These are phyloP conservation scores for Tuber microsphaerosporum DNA, from an alignment of 495 filamentous ascomycete species.

Conservation along the genomic window DNA sequence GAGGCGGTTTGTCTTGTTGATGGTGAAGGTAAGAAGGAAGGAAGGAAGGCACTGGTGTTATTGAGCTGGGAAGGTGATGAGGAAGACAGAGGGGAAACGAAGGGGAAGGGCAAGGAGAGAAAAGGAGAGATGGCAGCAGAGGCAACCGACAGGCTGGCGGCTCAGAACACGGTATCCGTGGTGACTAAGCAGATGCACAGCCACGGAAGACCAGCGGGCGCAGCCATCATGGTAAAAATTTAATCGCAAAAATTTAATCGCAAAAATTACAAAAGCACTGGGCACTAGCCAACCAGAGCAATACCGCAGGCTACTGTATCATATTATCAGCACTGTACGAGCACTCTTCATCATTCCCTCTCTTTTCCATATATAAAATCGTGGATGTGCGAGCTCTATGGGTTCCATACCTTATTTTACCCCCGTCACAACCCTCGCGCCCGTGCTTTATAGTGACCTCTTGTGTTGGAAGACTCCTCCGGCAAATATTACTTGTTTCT, in stretches of 20 bases:
- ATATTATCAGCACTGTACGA: neutral
- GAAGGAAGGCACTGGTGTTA: slow-evolving; percentile 9
- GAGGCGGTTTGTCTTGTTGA: slow-evolving; percentile 14
- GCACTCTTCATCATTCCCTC: neutral
- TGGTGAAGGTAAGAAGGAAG: slow-evolving; percentile 18
- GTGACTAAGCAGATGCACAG: neutral
- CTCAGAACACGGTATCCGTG: slow-evolving; percentile 14
- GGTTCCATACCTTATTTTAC: neutral
- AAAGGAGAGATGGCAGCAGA: slow-evolving; percentile 36
- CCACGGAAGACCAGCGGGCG: neutral
- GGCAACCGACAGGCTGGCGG: slow-evolving; percentile 19
- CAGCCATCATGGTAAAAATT: neutral
- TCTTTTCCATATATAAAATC: neutral
- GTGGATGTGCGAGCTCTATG: neutral
- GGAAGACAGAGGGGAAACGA: slow-evolving; percentile 39
- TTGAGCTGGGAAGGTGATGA: slow-evolving; percentile 19
- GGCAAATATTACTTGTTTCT: too few species aligned
- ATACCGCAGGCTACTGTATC: neutral
- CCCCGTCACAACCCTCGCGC: neutral
- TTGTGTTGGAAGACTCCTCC: too few species aligned
- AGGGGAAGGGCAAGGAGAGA: slow-evolving; percentile 34
- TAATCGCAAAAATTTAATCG: neutral
- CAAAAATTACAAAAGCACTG: neutral
- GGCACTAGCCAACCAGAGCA: neutral
- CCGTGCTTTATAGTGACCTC: too few species aligned